Evolutionary conservation across 495 filamentous ascomycete genomes (phyloP), one percentile per base, ranked within the genome.

Genomic region (Penicillium antarcticum): DNA sequence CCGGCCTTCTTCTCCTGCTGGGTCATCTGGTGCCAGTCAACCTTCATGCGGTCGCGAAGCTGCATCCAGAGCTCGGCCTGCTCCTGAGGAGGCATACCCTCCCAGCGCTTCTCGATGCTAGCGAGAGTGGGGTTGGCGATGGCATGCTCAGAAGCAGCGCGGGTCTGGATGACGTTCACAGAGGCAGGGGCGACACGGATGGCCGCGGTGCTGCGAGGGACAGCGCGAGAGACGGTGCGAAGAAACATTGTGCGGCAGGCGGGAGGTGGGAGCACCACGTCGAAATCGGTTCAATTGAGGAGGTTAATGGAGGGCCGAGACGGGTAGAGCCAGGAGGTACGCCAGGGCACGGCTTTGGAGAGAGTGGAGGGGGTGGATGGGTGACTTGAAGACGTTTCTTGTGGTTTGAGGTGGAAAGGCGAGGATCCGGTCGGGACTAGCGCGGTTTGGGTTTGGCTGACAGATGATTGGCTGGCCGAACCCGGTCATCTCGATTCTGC

Each of bases 71-170:
- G 75, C 67, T 97, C 94, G 53, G 95, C 94, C 83, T 98, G 94
- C 83, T 98, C 94, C 79, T 95, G 89, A 49, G 92, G 90, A 33
- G 91, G 91, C 88, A 98, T 88, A 49, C 69, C 80, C 79, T 98
- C 94, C 94, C 94, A 98, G 75, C 94, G 80, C 88, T 96, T 97
- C 85, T 98, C 94, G 67, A 98, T 97, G 75, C 95, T 87, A 71
- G 90, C 88, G 55, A 98, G 84, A 26, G 91, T 96, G 60, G 95
- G 94, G 79, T 97, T 98, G 55, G 91, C 89, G 76, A 98, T 94
- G 65, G 94, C 92, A 71, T 96, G 92, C 42, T 86, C 86, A 60
- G 81, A 78, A 50, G 80, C 80, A 66, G 78, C 75, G 60, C 87
- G 83, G 58, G 75, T 77, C 73, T 87, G 84, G 64, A 81, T 69